phyloP scores from a whole-genome alignment of 768 basidiomycete species.

The Amanita pseudoporphyria region DNA sequence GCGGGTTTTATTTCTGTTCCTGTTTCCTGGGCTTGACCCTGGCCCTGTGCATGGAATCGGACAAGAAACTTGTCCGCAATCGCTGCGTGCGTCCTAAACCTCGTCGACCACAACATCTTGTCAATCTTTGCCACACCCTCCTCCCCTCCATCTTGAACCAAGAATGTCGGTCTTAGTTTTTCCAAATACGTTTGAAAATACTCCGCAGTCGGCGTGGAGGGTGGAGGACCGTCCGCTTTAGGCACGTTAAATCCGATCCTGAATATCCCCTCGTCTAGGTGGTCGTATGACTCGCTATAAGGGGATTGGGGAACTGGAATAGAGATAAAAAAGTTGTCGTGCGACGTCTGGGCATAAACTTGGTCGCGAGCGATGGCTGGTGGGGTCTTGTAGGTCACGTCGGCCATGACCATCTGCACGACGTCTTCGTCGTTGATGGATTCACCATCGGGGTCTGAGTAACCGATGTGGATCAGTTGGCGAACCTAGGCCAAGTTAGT shows the following conservation, averaged over 20 bases:
- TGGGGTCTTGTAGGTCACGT: conserved; percentile 27
- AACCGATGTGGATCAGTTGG: conserved; percentile 28
- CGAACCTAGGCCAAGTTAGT: conserved; percentile 26
- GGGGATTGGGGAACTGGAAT: conserved; percentile 24
- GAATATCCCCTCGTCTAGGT: conserved; percentile 18
- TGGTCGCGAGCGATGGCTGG: conserved; percentile 14
- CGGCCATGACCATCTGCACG: conserved; percentile 36
- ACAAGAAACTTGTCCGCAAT: conserved; percentile 30
- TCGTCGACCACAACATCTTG: conserved; percentile 33
- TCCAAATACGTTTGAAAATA: conserved; percentile 38
- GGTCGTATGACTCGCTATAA: conserved; percentile 10
- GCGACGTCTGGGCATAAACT: conserved; percentile 16
- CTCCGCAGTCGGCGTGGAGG: conserved; percentile 24
- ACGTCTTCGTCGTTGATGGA: conserved; percentile 19
- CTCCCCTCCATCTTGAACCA: conserved; percentile 27
- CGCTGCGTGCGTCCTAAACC: conserved; percentile 35
- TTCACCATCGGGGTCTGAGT: conserved; percentile 31
- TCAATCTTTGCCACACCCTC: conserved; percentile 23
- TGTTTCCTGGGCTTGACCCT: not conserved
- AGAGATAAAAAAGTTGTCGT: conserved; percentile 24
- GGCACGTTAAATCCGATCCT: conserved; percentile 34
- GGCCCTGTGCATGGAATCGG: conserved; percentile 10
- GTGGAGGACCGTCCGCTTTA: conserved; percentile 22
- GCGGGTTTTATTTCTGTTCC: not conserved
- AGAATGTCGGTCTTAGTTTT: conserved; percentile 23